Conservation (phyloP, 2,329 filamentous ascomycete species). For the Thelonectria rubi region DNA sequence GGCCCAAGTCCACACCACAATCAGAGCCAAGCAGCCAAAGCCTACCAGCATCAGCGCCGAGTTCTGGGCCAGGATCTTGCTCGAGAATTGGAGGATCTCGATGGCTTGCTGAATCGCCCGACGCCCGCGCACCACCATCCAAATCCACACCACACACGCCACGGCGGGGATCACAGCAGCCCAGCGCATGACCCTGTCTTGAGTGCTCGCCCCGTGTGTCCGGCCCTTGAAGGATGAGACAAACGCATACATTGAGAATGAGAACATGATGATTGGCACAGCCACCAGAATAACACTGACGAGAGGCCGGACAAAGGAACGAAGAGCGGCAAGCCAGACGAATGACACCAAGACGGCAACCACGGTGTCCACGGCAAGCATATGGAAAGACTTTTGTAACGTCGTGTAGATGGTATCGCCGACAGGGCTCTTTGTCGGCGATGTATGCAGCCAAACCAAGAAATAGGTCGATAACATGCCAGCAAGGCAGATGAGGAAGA, state of each 20-base stretch:
- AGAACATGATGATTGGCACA: conserved; percentile 85
- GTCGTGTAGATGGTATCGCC: conserved; percentile 96
- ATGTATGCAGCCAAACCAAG: conserved; percentile 89
- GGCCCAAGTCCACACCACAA: conserved; percentile 91
- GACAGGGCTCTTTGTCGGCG: conserved; percentile 74
- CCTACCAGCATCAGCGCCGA: conserved; percentile 86
- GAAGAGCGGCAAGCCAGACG: conserved; percentile 87
- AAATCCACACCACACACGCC: conserved; percentile 81
- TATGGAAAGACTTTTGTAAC: conserved; percentile 84
- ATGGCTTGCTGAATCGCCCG: conserved; percentile 84
- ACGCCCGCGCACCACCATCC: conserved; percentile 82
- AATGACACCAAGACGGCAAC: conserved; percentile 89
- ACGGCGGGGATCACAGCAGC: conserved; percentile 79
- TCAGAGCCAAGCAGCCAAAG: conserved; percentile 75
- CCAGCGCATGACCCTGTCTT: conserved; percentile 91
- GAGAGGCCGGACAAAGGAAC: conserved; percentile 87
- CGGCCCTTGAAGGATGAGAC: conserved; percentile 86
- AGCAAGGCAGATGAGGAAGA: conserved; percentile 86
- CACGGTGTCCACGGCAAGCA: conserved; percentile 89
- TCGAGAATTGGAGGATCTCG: conserved; percentile 90
- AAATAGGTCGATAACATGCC: conserved; percentile 89
- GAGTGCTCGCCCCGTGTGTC: conserved; percentile 78
- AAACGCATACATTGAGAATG: conserved; percentile 91
- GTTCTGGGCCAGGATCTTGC: conserved; percentile 85
- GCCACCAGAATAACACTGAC: conserved; percentile 83